Evolutionary conservation across 805 yeast genomes (phyloP), one percentile per base, ranked within the genome.

Genomic region (Debaryomyces castellii): DNA sequence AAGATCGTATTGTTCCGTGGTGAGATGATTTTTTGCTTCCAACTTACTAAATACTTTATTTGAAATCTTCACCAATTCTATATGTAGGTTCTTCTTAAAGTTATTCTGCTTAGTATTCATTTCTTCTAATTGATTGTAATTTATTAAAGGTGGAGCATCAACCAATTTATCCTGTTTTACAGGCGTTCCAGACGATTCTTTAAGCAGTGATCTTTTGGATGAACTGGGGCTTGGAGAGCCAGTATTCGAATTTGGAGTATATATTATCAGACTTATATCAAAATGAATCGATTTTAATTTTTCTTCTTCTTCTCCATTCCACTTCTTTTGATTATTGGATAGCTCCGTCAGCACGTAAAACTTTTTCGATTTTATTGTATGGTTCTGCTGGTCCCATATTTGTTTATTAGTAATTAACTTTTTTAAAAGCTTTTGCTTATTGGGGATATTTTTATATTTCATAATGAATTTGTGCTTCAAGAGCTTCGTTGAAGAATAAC

Each of bases 11-110:
- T 71, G 71, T 33, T 60, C 62, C 1, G 71, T 62, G 9, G 63
- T 52, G 12, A 71, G 48, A 10, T 47, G 53, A 23, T 66, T 61
- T 32, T 62, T 64, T 11, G 61, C 52, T 35, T 71, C 73, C 22
- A 71, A 43, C 34, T 69, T 69, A 45, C 62, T 63, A 50, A 74
- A 71, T 1, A 74, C 67, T 47, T 71, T 76, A 43, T 72, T 70
- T 10, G 73, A 47, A 10, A 74, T 66, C 23, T 69, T 57, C 39
- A 60, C 64, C 23, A 73, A 51, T 21, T 71, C 69, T 1, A 60
- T 56, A 38, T 52, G 44, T 4, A 60, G n/a, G 2, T 46, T 40
- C 30, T 53, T 48, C 22, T 44, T 42, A 12, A 49, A 35, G 35
- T 51, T 52, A 21, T 56, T 58, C 33, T 54, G 63, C 32, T 50